Evolutionary conservation across 140 eudicot species (phyloP), one percentile per base, ranked within the genome.

Genomic region (Bidens hawaiensis): DNA sequence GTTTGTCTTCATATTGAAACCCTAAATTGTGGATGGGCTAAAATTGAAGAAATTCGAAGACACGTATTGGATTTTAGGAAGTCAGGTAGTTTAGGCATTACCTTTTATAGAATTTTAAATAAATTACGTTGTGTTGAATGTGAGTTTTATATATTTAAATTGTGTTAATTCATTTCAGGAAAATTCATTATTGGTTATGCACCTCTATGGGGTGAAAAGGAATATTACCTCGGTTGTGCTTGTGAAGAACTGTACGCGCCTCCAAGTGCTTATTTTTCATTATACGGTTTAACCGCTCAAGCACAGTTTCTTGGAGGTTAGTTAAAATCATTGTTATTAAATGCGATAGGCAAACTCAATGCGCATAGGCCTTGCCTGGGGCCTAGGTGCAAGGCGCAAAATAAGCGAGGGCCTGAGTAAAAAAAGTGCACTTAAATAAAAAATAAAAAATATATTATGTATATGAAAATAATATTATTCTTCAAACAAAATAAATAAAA

Each of bases 241-340:
- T 93, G 96, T 79, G 88, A 93, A n/a, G 99, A 88, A 72, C 75
- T 93, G 18, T 93, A 93, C 71, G 83, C 87, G 53, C 99, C 99
- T 57, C 96, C 99, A 46, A 85, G 96, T 76, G 99, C 99, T 60
- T 93, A 93, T 75, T 93, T 93, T 77, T 81, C 90, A 9, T 72
- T 93, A 65, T 80, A 88, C 54, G 99, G 99, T 31, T 78, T 90
- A 60, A 65, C 82, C 22, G 78, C 71, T 71, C 79, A 74, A 73
- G 94, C 96, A 66, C 75, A 83, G 67, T 93, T 93, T 74, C 78
- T 82, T 57, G 95, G 96, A 81, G 99, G 99, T 93, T 55, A 60
- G 74, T 67, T 43, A 27, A n/a, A 50, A 52, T 31, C n/a, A n/a
- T n/a, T n/a, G n/a, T n/a, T n/a, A n/a, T n/a, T n/a, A n/a, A n/a